Evolutionary conservation across 257 asterid genomes (phyloP), one percentile per base, ranked within the genome.

Genomic region (Capsicum pubescens): DNA sequence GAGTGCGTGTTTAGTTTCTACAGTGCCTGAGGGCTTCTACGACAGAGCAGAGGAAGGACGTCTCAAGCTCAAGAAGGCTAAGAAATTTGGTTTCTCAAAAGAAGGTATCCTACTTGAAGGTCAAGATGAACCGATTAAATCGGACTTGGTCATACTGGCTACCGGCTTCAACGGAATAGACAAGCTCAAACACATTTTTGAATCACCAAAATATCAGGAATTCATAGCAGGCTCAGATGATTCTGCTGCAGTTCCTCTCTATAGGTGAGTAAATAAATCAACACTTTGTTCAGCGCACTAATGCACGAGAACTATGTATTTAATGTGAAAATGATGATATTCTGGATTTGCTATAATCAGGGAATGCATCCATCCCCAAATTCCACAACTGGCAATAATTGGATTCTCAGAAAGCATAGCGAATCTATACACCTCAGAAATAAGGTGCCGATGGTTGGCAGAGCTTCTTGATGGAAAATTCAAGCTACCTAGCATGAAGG

Each of bases 401-500:
- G 78, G 78, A 42, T 69, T 69, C 32, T 69, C 78, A 16, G 78
- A 69, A 69, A 69, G 78, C 55, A 4, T 69, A 42, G 56, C 78
- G 1, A 69, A 69, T 69, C 56, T 69, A 0, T 69, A 42, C 78
- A 69, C 78, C 32, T 69, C 78, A n/a, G 93, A 92, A 69, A 86
- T 92, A 85, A 87, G 87, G 72, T 84, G 93, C 15, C 77, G 88
- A 42, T 90, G 95, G 92, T 63, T 88, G 58, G 88, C 80, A 16
- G 90, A 87, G 88, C 90, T 89, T 81, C 90, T 92, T 46, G 91
- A 83, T 67, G 92, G 88, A 36, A 87, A 82, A n/a, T 88, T 92
- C 85, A 86, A 86, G 87, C 83, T 90, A 16, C 94, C 95, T 12
- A 91, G 87, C 74, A 77, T 88, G 8, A 64, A 79, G 63, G 91